These are phyloP conservation scores for Carex parvula DNA, from an alignment of 176 grass and related monocot species.

Conservation along the genomic window DNA sequence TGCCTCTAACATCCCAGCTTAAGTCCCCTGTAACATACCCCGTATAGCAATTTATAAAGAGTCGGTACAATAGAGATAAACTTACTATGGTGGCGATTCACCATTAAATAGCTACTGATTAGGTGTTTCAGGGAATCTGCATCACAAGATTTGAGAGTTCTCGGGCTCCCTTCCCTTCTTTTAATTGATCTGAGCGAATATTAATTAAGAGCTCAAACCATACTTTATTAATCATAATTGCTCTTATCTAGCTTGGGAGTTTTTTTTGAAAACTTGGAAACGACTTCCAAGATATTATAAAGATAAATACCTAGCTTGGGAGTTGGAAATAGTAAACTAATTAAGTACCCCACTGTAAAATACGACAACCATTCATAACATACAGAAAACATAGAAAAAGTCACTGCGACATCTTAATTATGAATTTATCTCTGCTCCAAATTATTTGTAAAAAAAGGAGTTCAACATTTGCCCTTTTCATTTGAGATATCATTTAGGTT, in stretches of 20 bases:
- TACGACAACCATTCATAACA: conserved; percentile 37
- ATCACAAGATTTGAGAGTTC: conserved; percentile 15
- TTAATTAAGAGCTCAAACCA: conserved; percentile 14
- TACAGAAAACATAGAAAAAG: conserved; percentile 46
- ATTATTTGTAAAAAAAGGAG: not conserved
- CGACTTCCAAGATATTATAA: too few relatives aligned
- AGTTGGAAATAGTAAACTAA: conserved; percentile 48
- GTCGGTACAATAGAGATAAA: not conserved
- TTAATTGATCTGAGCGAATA: conserved; percentile 6
- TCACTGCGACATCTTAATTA: conserved; percentile 34
- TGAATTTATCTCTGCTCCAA: conserved; percentile 22
- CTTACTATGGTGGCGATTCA: not conserved
- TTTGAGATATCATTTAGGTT: not conserved
- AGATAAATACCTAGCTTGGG: too few relatives aligned
- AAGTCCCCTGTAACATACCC: not conserved
- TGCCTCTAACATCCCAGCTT: not conserved
- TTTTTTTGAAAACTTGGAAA: too few relatives aligned
- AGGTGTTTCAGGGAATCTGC: not conserved
- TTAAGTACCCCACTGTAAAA: not conserved
- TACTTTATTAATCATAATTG: conserved; percentile 12
- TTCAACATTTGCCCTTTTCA: not conserved
- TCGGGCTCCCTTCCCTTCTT: not conserved
- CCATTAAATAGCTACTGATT: not conserved
- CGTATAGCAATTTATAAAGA: not conserved
- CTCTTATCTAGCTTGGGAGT: conserved; percentile 24